Percentiles rank a stretch among this genome's conserved stretches.
These are phyloP conservation scores for Tolypocladium endophyticum DNA, from an alignment of 2,329 filamentous ascomycete species.

Conservation along the genomic window DNA sequence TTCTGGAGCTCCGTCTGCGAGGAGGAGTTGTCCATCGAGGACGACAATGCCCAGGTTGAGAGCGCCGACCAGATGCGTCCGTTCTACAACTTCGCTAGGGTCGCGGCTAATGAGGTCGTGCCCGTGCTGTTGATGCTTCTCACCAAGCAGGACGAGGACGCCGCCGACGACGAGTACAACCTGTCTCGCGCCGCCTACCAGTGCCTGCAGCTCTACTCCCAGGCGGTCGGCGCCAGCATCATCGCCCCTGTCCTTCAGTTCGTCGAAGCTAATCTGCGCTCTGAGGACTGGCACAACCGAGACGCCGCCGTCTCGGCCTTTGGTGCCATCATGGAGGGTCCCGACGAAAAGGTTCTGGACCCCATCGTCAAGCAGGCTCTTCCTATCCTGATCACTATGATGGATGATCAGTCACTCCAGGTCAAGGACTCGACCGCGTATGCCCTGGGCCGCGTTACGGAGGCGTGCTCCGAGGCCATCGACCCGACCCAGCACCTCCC, in stretches of 20 bases:
- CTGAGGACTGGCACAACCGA: constrained; percentile 87
- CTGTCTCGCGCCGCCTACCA: constrained; percentile 91
- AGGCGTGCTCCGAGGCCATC: constrained; percentile 84
- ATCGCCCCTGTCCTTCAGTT: constrained; percentile 82
- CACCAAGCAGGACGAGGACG: constrained; percentile 96
- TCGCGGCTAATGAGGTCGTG: constrained; percentile 88
- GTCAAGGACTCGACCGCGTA: constrained; percentile 96
- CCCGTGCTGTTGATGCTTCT: constrained; percentile 81
- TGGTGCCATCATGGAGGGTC: constrained; percentile 97
- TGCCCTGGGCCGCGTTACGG: constrained; percentile 89
- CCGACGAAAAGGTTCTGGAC: constrained; percentile 83
- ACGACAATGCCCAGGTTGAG: constrained; percentile 75
- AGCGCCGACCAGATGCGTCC: constrained; percentile 76
- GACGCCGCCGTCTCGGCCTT: constrained; percentile 96
- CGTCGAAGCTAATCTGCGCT: constrained; percentile 81
- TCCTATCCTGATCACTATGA: constrained; percentile 79
- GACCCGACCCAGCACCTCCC: constrained; percentile 76
- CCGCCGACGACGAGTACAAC: constrained; percentile 95
- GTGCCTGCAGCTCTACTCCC: constrained; percentile 88
- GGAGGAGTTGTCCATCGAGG: constrained; percentile 95
- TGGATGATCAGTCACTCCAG: constrained; percentile 81
- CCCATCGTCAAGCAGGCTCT: constrained; percentile 94
- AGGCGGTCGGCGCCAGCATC: constrained; percentile 76
- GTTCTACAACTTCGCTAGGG: constrained; percentile 91
- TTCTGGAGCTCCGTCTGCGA: constrained; percentile 99